These are phyloP conservation scores for Acanthamoeba healyi DNA, from an alignment of 208 protist species.

Conservation along the genomic window DNA sequence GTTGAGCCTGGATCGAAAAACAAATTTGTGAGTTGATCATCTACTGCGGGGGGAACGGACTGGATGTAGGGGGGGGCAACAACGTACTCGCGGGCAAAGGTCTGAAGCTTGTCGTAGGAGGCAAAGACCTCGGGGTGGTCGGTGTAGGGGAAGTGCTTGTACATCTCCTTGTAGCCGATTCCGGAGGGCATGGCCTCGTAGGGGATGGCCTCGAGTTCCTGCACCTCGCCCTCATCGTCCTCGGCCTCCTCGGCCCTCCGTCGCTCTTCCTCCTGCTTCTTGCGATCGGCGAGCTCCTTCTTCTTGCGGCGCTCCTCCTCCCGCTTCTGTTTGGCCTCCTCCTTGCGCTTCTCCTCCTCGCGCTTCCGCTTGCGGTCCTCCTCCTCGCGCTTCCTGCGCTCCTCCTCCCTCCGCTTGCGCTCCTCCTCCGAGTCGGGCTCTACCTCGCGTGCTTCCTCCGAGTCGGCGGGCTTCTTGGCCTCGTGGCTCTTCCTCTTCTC, in stretches of 20 bases:
- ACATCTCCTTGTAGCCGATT: conserved; percentile 70
- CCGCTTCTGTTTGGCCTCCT: conserved; percentile 71
- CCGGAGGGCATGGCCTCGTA: not conserved
- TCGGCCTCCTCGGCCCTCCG: conserved; percentile 59
- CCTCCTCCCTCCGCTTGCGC: conserved; percentile 61
- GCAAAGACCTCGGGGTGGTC: conserved; percentile 78
- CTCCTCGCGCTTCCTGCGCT: conserved; percentile 42
- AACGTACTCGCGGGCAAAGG: conserved; percentile 82
- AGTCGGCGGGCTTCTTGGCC: conserved; percentile 62
- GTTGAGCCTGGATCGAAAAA: conserved; percentile 74
- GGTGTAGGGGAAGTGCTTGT: conserved; percentile 67
- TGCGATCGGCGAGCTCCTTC: conserved; percentile 73
- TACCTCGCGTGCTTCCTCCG: conserved; percentile 35
- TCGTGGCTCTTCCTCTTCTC: conserved; percentile 76
- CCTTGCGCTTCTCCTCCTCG: conserved; percentile 74
- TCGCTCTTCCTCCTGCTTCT: conserved; percentile 74
- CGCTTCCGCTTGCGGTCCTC: conserved; percentile 58
- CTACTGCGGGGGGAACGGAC: too few relatives aligned
- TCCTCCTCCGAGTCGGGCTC: conserved; percentile 58
- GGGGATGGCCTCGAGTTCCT: conserved; percentile 54
- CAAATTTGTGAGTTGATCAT: too few relatives aligned
- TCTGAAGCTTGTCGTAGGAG: conserved; percentile 83
- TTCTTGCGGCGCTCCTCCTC: conserved; percentile 73
- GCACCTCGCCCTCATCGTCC: conserved; percentile 75
- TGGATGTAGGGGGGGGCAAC: not conserved